A percentile compares a stretch with the other conserved stretches of the same genome.
phyloP scores from a whole-genome alignment of 192 early-diverging fungal genomes.

The Coemansia sp. region DNA sequence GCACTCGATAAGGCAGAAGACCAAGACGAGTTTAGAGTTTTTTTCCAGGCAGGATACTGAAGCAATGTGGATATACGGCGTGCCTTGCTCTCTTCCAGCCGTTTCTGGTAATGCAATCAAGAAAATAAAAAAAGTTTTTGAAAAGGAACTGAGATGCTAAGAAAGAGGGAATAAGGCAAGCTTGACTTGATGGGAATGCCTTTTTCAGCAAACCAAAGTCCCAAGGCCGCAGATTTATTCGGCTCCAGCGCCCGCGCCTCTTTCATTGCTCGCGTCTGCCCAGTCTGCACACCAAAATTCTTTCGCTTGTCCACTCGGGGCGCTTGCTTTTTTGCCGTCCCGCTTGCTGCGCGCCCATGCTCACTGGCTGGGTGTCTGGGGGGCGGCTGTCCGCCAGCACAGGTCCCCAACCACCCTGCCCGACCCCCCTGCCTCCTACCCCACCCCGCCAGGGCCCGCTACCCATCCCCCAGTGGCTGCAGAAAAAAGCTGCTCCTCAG shows the following conservation, averaged over 20 bases:
- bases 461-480: constrained; percentile 15
- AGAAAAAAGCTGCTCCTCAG: not conserved
- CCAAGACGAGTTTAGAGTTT: no score
- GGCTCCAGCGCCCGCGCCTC: constrained; percentile 21
- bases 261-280: constrained; percentile 13
- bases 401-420: constrained; percentile 2
- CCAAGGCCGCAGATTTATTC: constrained; percentile 45
- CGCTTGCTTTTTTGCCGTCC: not conserved
- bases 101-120: constrained; percentile 32
- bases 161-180: constrained; percentile 20
- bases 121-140: not conserved
- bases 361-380: constrained; percentile 15
- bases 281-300: constrained; percentile 20
- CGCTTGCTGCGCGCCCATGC: constrained; percentile 7
- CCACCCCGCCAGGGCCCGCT: constrained; percentile 4
- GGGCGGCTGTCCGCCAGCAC: constrained; percentile 3
- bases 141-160: constrained; percentile 3
- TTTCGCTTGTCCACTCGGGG: not conserved
- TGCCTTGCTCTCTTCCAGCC: constrained; percentile 4
- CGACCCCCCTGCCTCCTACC: constrained; percentile 4
- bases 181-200: constrained; percentile 21
- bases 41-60: constrained; percentile 7
- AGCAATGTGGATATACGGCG: constrained; percentile 12
- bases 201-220: constrained; percentile 39
- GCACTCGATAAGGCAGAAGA: no score